These are phyloP conservation scores for Filosporella fistucella DNA, from an alignment of 495 filamentous ascomycete genomes.

Conservation along the genomic window DNA sequence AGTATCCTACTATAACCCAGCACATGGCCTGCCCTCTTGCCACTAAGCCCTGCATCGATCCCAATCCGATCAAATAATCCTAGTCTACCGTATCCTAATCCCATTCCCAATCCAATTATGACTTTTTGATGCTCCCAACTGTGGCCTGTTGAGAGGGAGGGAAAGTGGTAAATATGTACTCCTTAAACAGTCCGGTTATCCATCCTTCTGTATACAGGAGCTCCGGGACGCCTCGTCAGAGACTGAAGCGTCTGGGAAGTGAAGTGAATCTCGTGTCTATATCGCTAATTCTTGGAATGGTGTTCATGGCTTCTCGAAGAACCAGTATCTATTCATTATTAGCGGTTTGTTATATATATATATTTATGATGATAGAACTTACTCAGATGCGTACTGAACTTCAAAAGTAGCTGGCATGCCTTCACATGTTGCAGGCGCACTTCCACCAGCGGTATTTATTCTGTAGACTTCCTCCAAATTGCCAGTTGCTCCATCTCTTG, in stretches of 20 bases:
- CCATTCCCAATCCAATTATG: no score
- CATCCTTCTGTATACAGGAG: no score
- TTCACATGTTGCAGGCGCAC: slow-evolving; percentile 68
- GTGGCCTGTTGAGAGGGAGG: no score
- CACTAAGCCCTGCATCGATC: no score
- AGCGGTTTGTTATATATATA: background rate
- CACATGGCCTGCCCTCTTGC: no score
- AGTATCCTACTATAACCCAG: no score
- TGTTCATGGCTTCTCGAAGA: slow-evolving; percentile 9
- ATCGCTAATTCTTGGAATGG: no score
- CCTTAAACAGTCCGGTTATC: no score
- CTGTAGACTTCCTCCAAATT: slow-evolving; percentile 73
- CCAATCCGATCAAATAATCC: no score
- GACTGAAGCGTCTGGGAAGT: background rate
- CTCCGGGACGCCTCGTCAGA: background rate
- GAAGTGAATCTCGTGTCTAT: slow-evolving; percentile 4
- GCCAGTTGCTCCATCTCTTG: slow-evolving; percentile 49
- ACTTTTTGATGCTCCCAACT: no score
- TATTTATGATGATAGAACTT: slow-evolving; percentile 38
- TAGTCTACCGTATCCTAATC: no score
- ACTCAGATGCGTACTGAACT: slow-evolving; percentile 81
- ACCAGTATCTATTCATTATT: slow-evolving; percentile 18
- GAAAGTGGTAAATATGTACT: no score
- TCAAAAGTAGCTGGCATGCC: slow-evolving; percentile 57
- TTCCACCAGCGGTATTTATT: slow-evolving; percentile 81